Evolutionary conservation across 805 yeast genomes (phyloP).

Genomic region (Gaillardinia entomophila): DNA sequence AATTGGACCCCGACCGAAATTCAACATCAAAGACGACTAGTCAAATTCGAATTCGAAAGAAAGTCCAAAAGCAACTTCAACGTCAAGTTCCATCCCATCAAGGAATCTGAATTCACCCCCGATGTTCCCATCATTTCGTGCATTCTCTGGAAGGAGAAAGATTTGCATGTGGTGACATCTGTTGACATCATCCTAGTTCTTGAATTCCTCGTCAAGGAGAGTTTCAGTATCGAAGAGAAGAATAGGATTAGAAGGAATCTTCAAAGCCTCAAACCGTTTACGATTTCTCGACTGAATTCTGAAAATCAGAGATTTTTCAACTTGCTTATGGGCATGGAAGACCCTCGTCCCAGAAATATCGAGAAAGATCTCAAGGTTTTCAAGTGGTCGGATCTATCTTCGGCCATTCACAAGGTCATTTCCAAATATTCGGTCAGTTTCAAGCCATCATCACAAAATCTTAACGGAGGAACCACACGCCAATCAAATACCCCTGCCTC

Average conservation of each 20-base stretch:
- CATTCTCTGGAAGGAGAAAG: slow-evolving; percentile 48
- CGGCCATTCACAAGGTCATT: slow-evolving; percentile 52
- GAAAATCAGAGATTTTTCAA: slow-evolving; percentile 21
- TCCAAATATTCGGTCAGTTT: slow-evolving; percentile 48
- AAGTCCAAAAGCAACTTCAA: slow-evolving; percentile 22
- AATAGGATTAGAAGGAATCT: slow-evolving; percentile 63
- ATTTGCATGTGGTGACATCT: slow-evolving; percentile 50
- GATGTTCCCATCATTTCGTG: slow-evolving; percentile 50
- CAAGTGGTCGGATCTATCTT: slow-evolving; percentile 48
- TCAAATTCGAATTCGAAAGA: slow-evolving; percentile 37
- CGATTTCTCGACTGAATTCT: slow-evolving; percentile 45
- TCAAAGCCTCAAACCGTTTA: slow-evolving; percentile 57
- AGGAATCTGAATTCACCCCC: slow-evolving; percentile 26
- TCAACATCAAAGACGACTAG: slow-evolving; percentile 40
- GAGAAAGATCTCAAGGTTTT: slow-evolving; percentile 69
- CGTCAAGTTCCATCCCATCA: slow-evolving; percentile 34
- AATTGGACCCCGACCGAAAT: slow-evolving; percentile 46
- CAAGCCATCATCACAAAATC: too few species aligned
- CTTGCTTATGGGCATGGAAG: slow-evolving; percentile 53
- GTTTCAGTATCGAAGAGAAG: slow-evolving; percentile 61
- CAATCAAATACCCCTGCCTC: background rate
- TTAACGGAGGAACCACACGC: too few species aligned
- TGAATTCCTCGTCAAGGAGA: slow-evolving; percentile 50
- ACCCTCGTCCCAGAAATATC: slow-evolving; percentile 63
- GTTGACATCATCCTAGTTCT: slow-evolving; percentile 57